Conservation (phyloP, 768 basidiomycete genomes). For the Lactifluus pinguis region DNA sequence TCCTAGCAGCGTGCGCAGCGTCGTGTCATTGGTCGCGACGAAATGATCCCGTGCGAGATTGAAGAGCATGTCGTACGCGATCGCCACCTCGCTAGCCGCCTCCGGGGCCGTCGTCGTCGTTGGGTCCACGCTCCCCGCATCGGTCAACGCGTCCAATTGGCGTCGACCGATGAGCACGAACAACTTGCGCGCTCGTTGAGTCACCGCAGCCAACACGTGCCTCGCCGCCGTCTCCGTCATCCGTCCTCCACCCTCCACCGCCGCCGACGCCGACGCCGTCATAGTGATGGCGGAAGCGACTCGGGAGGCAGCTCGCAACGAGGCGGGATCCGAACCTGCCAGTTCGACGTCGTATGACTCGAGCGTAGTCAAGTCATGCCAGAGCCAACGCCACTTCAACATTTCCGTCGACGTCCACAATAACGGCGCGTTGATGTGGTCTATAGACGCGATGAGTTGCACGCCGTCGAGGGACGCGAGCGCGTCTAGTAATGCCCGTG, state of each 20-base stretch:
- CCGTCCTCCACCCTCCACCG: constrained; percentile 22
- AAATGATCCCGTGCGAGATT: constrained; percentile 71
- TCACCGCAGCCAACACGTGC: constrained; percentile 82
- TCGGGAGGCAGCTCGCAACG: constrained; percentile 38
- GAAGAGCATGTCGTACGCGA: constrained; percentile 62
- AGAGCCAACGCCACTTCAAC: constrained; percentile 52
- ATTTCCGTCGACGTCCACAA: constrained; percentile 70
- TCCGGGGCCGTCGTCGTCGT: constrained; percentile 30
- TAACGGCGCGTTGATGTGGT: constrained; percentile 76
- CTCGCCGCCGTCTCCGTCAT: constrained; percentile 63
- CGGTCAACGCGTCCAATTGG: constrained; percentile 57
- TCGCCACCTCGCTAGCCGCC: constrained; percentile 41
- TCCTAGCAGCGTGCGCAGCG: too few relatives aligned
- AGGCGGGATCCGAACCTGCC: constrained; percentile 53
- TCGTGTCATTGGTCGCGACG: constrained; percentile 81
- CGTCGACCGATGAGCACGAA: constrained; percentile 61
- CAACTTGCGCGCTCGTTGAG: constrained; percentile 75
- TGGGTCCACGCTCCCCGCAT: constrained; percentile 18
- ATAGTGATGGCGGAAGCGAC: too few relatives aligned
- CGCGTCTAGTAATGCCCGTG: constrained; percentile 57
- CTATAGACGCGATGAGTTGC: constrained; percentile 77
- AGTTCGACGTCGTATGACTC: constrained; percentile 74
- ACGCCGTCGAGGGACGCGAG: constrained; percentile 68
- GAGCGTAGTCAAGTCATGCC: constrained; percentile 89
- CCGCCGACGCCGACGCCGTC: too few relatives aligned